Evolutionary conservation across 176 grass and related monocot genomes (phyloP).

Genomic region (Bonia amplexicaulis): DNA sequence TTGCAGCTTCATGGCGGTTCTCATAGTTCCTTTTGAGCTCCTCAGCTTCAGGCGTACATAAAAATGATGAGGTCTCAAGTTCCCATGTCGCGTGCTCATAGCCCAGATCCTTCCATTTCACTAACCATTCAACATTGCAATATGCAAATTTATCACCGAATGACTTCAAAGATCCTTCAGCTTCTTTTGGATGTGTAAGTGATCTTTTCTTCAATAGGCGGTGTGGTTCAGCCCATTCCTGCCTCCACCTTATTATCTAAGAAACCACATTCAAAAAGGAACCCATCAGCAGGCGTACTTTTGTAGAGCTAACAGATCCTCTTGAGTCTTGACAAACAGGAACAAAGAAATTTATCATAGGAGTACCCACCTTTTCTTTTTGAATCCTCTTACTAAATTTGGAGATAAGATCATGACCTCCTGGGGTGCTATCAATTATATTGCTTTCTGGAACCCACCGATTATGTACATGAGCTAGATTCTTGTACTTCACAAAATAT

Average conservation of each 20-base stretch:
- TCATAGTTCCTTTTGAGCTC: slow-evolving; percentile 60
- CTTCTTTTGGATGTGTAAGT: slow-evolving; percentile 51
- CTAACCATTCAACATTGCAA: slow-evolving; percentile 75
- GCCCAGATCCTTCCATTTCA: slow-evolving; percentile 83
- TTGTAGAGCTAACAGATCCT: slow-evolving; percentile 18
- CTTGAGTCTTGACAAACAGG: background rate
- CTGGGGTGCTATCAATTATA: slow-evolving; percentile 47
- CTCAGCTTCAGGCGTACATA: slow-evolving; percentile 45
- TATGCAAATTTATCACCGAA: slow-evolving; percentile 34
- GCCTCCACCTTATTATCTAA: slow-evolving; percentile 73
- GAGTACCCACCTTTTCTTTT: slow-evolving; percentile 58
- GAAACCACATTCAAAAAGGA: slow-evolving; percentile 28
- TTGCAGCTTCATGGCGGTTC: slow-evolving; percentile 32
- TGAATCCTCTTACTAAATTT: slow-evolving; percentile 63
- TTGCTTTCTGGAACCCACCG: slow-evolving; percentile 63
- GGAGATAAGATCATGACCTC: slow-evolving; percentile 45
- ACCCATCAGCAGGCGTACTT: slow-evolving; percentile 25
- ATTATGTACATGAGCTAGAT: slow-evolving; percentile 84
- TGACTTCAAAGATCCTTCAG: slow-evolving; percentile 51
- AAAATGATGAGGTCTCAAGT: slow-evolving; percentile 69
- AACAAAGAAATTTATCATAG: slow-evolving; percentile 6
- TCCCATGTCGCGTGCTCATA: slow-evolving; percentile 90
- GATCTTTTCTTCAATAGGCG: slow-evolving; percentile 62
- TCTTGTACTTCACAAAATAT: slow-evolving; percentile 89
- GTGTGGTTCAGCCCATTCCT: slow-evolving; percentile 84